These are phyloP conservation scores for Coemansia sp. DNA, from an alignment of 192 early-diverging fungal species.

Conservation along the genomic window DNA sequence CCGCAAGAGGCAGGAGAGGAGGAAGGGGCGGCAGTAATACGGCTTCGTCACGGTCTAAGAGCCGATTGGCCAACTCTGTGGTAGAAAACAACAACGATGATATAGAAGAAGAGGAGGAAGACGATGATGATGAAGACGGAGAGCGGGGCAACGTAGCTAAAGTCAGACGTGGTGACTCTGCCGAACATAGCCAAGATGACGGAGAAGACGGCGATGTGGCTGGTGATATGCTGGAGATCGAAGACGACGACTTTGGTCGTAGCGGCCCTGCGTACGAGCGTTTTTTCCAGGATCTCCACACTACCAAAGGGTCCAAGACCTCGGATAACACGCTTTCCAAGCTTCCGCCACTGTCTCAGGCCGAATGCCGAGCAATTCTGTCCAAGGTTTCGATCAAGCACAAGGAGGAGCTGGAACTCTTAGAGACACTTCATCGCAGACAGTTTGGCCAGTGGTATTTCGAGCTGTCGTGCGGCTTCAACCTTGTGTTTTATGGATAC, in stretches of 20 bases:
- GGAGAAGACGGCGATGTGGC: neutral
- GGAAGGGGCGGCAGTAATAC: constrained; percentile 13
- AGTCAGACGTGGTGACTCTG: neutral
- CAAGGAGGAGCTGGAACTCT: constrained; percentile 56
- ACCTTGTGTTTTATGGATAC: constrained; percentile 88
- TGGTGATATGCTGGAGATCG: constrained; percentile 2
- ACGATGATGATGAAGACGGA: constrained; percentile 12
- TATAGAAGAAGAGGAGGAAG: constrained; percentile 15
- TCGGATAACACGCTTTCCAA: constrained; percentile 87
- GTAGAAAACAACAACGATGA: neutral
- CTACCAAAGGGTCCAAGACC: constrained; percentile 56
- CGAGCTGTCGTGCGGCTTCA: constrained; percentile 82
- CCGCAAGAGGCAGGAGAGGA: constrained; percentile 22
- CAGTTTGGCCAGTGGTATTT: constrained; percentile 88
- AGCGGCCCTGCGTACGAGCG: constrained; percentile 61
- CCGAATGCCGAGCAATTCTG: constrained; percentile 63
- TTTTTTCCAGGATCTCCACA: constrained; percentile 77
- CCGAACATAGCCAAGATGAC: constrained; percentile 4
- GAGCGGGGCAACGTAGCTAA: constrained; percentile 7
- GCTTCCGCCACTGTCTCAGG: constrained; percentile 71
- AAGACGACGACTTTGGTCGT: constrained; percentile 15
- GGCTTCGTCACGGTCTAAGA: neutral
- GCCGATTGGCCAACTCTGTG: neutral
- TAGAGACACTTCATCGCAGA: constrained; percentile 58
- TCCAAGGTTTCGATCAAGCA: constrained; percentile 62